These are phyloP conservation scores for Pseudomassariella vexata DNA, from an alignment of 2,329 filamentous ascomycete species.

Conservation along the genomic window DNA sequence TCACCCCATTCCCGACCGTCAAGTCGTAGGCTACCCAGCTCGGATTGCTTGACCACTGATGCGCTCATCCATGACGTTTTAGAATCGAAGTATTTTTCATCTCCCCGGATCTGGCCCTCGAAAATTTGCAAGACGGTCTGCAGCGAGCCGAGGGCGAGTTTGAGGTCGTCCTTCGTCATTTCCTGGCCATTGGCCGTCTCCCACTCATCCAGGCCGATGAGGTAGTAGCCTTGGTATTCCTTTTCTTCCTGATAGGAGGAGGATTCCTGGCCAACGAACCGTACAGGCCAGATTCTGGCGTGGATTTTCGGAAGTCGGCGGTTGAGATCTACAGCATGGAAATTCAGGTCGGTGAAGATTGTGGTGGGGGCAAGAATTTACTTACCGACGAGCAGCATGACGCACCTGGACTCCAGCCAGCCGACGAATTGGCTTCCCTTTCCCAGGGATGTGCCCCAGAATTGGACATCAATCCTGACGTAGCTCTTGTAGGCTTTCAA, in stretches of 20 bases:
- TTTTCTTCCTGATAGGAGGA: conserved; percentile 19
- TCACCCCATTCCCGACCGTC: conserved; percentile 45
- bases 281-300: conserved; percentile 57
- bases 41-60: conserved; percentile 27
- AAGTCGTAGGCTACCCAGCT: conserved; percentile 35
- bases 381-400: conserved; percentile 52
- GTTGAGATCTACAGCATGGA: conserved; percentile 40
- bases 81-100: conserved; percentile 43
- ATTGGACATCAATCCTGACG: conserved; percentile 56
- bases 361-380: conserved; percentile 5
- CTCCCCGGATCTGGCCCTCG: conserved; percentile 38
- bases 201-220: conserved; percentile 48
- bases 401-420: conserved; percentile 58
- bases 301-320: conserved; percentile 44
- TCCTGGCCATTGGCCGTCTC: conserved; percentile 14
- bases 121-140: conserved; percentile 39
- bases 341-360: background rate
- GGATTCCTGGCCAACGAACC: conserved; percentile 39
- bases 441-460: conserved; percentile 54
- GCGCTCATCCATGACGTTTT: conserved; percentile 43
- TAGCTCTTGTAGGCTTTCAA: conserved; percentile 46
- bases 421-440: conserved; percentile 52
- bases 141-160: conserved; percentile 36
- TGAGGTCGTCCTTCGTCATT: conserved; percentile 33
- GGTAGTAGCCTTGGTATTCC: conserved; percentile 56